These are phyloP conservation scores for Linnemannia elongata DNA, from an alignment of 192 early-diverging fungal genomes.

Conservation along the genomic window DNA sequence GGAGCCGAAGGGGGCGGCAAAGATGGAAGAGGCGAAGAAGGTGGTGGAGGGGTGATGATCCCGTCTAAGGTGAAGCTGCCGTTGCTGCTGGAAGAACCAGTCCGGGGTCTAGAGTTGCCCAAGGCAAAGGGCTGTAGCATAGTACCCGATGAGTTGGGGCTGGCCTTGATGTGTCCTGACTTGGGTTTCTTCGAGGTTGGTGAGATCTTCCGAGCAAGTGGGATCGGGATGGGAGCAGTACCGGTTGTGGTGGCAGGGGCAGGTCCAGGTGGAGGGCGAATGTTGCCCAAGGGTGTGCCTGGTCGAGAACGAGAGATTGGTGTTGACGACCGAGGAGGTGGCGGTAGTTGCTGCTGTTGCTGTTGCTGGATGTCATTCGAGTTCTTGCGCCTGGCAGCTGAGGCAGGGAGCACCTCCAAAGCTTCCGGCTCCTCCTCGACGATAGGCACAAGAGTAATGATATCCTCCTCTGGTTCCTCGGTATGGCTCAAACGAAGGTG, in stretches of 20 bases:
- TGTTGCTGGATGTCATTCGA: not conserved
- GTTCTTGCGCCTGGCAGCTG: not conserved
- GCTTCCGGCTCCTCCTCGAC: not conserved
- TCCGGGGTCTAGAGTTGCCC: slow-evolving; percentile 20
- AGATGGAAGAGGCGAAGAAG: slow-evolving; percentile 13
- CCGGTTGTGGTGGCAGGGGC: slow-evolving; percentile 9
- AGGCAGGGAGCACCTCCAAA: not conserved
- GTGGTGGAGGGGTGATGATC: slow-evolving; percentile 22
- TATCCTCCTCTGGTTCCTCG: not conserved
- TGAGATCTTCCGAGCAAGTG: slow-evolving; percentile 19
- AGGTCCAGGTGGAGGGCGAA: slow-evolving; percentile 42
- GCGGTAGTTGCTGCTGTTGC: not conserved
- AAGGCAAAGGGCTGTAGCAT: slow-evolving; percentile 11
- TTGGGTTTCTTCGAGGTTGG: slow-evolving; percentile 25
- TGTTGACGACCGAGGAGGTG: slow-evolving; percentile 4
- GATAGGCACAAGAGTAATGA: not conserved
- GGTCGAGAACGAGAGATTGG: slow-evolving; percentile 28
- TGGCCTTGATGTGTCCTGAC: slow-evolving; percentile 7
- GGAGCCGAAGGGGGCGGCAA: slow-evolving; percentile 5
- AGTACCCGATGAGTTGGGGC: not conserved
- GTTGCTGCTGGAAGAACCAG: slow-evolving; percentile 29
- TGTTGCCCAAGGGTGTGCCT: slow-evolving; percentile 29
- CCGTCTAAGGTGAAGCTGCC: slow-evolving; percentile 28
- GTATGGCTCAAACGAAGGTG: slow-evolving; percentile 10
- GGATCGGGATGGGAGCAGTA: not conserved